Base-by-base conservation (phyloP, 306 rosid species). In the Begonia masoniana region DNA sequence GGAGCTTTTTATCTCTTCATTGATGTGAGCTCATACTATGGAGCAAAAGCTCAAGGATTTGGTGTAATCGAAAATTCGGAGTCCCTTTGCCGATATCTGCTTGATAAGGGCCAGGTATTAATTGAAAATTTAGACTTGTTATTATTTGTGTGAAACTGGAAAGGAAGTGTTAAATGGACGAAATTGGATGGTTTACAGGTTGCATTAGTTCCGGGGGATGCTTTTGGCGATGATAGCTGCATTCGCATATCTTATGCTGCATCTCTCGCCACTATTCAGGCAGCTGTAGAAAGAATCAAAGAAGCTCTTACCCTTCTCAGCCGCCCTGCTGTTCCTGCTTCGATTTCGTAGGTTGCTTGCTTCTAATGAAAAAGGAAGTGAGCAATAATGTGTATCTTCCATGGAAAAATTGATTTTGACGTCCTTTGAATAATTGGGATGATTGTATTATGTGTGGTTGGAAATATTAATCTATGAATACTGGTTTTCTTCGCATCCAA, bases 1-100 rank as follows among this genome's bases (percentile, higher is more conserved):
- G 99, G 99, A 75, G 99, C 96, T 58, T 92, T 92, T 71, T 86
- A 92, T 76, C 84, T 92, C 51, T 92, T 92, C 77, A 52, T 86
- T 57, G 96, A 92, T 66, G 60, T 80, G 66, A 92, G 96, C 80
- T 64, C 69, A 67, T 92, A 75, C 75, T 92, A 81, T 62, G 96
- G 99, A 74, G 49, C 61, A 46, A 81, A 77, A 71, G 93, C 55
- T 62, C 87, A 83, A 72, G 99, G 96, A 41, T 92, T 86, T 56
- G 99, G 99, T 48, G 64, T 51, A 70, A 76, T 92, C 55, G 75
- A 81, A 58, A 60, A 79, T 62, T 92, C 99, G 0, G 96, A 86
- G 70, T 81, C 96, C 48, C 78, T 86, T 10, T 92, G 96, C 62
- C 67, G 86, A 41, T 92, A 86, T 57, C 55, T 92, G 15, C 78